These are phyloP conservation scores for Penicillium sp. DNA, from an alignment of 2,329 filamentous ascomycete species.

Conservation along the genomic window DNA sequence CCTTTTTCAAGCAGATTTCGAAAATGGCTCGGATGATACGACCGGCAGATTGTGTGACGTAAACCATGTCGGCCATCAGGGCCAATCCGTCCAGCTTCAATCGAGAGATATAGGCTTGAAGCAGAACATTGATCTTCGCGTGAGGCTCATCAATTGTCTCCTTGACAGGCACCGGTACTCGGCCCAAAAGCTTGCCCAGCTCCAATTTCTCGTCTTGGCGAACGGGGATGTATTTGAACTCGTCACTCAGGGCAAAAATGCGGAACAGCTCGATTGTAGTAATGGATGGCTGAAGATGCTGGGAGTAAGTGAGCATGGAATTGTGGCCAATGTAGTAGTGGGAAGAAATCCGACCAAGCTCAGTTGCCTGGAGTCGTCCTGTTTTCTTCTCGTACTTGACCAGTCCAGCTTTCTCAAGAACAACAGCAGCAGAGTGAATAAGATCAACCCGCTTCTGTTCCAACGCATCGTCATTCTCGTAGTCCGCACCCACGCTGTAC, in stretches of 20 bases:
- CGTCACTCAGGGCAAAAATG: conserved; percentile 90
- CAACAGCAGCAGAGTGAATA: conserved; percentile 85
- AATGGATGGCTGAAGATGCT: conserved; percentile 88
- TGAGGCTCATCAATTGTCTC: conserved; percentile 96
- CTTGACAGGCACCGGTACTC: conserved; percentile 94
- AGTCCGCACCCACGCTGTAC: conserved; percentile 94
- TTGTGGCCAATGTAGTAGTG: conserved; percentile 98
- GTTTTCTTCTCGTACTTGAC: conserved; percentile 95
- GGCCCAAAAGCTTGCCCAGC: conserved; percentile 81
- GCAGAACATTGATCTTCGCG: conserved; percentile 94
- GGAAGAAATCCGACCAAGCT: conserved; percentile 91
- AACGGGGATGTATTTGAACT: conserved; percentile 99
- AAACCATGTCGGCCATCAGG: conserved; percentile 97
- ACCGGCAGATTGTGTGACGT: conserved; percentile 95
- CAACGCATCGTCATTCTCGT: conserved; percentile 84
- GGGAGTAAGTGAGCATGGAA: conserved; percentile 97
- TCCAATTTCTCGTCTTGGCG: conserved; percentile 97
- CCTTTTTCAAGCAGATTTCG: conserved; percentile 95
- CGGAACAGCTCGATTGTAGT: conserved; percentile 95
- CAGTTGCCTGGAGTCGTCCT: conserved; percentile 83
- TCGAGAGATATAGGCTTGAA: conserved; percentile 94
- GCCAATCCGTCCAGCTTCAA: conserved; percentile 92
- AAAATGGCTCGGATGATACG: conserved; percentile 95
- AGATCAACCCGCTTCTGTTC: conserved; percentile 98
- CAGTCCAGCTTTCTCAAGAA: conserved; percentile 82